phyloP scores from a whole-genome alignment of 345 rosid genomes.

The Atalantia buxifolia region DNA sequence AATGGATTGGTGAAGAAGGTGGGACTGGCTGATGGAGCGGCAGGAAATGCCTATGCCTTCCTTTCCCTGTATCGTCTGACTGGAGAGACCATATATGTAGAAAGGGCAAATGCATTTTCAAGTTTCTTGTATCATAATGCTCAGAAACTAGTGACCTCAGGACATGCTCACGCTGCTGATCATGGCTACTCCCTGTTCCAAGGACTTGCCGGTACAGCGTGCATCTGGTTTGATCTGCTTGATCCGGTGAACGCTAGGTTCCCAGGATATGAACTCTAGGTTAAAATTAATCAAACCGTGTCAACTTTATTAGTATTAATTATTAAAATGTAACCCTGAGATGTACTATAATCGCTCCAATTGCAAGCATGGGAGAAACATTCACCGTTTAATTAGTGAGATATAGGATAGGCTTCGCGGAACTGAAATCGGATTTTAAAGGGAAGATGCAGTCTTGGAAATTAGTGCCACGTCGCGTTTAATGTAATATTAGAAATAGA shows the following conservation, averaged over 20 bases:
- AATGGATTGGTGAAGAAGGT: constrained; percentile 74
- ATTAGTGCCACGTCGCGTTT: too few relatives aligned
- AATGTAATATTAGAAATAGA: too few relatives aligned
- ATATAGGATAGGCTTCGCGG: too few relatives aligned
- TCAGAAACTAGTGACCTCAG: constrained; percentile 15
- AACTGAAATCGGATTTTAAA: too few relatives aligned
- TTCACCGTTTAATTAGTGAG: too few relatives aligned
- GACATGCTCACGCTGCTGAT: constrained; percentile 18
- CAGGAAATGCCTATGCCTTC: constrained; percentile 83
- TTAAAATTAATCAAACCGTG: neutral
- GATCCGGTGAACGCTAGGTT: constrained; percentile 51
- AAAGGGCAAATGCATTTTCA: constrained; percentile 76
- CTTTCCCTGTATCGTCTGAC: constrained; percentile 75
- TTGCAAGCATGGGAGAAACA: neutral
- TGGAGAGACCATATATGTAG: constrained; percentile 64
- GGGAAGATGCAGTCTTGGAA: too few relatives aligned
- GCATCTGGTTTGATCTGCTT: constrained; percentile 74
- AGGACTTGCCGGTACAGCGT: constrained; percentile 70
- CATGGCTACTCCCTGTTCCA: constrained; percentile 61
- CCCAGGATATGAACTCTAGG: constrained; percentile 75
- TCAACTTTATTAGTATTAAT: neutral
- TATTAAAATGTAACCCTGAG: neutral
- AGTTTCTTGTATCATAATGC: constrained; percentile 60
- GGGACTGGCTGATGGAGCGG: constrained; percentile 75
- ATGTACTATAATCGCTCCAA: neutral